Conservation (phyloP, 192 early-diverging fungal species). For the Geranomyces variabilis region DNA sequence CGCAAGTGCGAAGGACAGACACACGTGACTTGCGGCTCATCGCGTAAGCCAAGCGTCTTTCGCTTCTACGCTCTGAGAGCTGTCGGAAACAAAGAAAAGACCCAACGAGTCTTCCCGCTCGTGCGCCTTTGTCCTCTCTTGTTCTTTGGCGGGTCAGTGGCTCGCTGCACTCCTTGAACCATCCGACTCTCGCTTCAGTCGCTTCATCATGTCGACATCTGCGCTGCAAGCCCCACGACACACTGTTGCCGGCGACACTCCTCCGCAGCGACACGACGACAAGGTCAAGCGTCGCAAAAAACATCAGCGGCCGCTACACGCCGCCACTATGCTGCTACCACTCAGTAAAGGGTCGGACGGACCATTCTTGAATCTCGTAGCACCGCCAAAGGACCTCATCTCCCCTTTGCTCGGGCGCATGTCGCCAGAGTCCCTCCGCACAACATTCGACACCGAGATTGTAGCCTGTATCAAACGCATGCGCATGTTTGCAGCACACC, state of each 20-base stretch:
- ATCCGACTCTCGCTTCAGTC: too few relatives aligned
- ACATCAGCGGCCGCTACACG: neutral
- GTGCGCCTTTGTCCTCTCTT: too few relatives aligned
- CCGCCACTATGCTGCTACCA: constrained; percentile 4
- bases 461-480: constrained; percentile 32
- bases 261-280: too few relatives aligned
- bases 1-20: too few relatives aligned
- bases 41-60: too few relatives aligned
- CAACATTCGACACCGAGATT: constrained; percentile 41
- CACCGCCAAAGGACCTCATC: constrained; percentile 6
- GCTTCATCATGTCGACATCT: neutral
- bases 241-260: neutral
- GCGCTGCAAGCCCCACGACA: neutral
- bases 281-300: neutral
- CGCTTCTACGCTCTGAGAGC: too few relatives aligned
- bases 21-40: too few relatives aligned
- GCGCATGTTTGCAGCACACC: constrained; percentile 23
- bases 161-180: too few relatives aligned
- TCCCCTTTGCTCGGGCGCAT: constrained; percentile 36
- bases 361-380: constrained; percentile 10
- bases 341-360: constrained; percentile 18
- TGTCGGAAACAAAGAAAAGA: too few relatives aligned
- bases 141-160: too few relatives aligned
- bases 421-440: constrained; percentile 21
- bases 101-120: too few relatives aligned